These are phyloP conservation scores for Trichoderma harzianum DNA, from an alignment of 2,329 filamentous ascomycete species.

Conservation along the genomic window DNA sequence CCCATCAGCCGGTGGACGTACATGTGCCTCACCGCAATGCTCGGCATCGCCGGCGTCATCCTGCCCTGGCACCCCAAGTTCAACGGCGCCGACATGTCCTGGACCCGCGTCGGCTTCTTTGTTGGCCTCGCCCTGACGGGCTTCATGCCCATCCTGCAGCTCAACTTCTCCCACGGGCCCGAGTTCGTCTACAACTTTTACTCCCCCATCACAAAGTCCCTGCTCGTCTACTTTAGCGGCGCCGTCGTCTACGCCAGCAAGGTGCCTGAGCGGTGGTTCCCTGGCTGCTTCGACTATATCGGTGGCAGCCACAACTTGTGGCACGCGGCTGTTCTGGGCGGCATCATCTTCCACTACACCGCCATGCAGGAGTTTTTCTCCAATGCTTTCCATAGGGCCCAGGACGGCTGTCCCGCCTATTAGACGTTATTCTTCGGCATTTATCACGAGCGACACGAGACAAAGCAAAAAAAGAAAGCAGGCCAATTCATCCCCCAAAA, in stretches of 20 bases:
- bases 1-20: constrained; percentile 82
- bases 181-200: constrained; percentile 88
- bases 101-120: constrained; percentile 89
- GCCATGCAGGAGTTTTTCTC: constrained; percentile 96
- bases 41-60: constrained; percentile 84
- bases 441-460: neutral
- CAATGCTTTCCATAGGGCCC: constrained; percentile 66
- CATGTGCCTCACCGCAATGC: constrained; percentile 73
- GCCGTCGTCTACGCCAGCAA: constrained; percentile 88
- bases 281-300: constrained; percentile 91
- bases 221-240: constrained; percentile 80
- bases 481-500: neutral
- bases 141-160: constrained; percentile 82
- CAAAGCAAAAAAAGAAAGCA: neutral
- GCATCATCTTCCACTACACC: constrained; percentile 94
- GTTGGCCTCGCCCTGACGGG: constrained; percentile 83
- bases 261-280: constrained; percentile 87
- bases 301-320: constrained; percentile 96
- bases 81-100: constrained; percentile 88
- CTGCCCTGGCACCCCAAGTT: constrained; percentile 95
- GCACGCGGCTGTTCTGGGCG: constrained; percentile 91
- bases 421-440: constrained; percentile 25
- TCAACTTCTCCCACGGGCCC: constrained; percentile 72
- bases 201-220: constrained; percentile 76
- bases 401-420: constrained; percentile 56